A percentile compares a stretch with the other conserved stretches of the same genome.
These are phyloP conservation scores for Ogataea polymorpha DNA, from an alignment of 805 yeast species.

Conservation along the genomic window DNA sequence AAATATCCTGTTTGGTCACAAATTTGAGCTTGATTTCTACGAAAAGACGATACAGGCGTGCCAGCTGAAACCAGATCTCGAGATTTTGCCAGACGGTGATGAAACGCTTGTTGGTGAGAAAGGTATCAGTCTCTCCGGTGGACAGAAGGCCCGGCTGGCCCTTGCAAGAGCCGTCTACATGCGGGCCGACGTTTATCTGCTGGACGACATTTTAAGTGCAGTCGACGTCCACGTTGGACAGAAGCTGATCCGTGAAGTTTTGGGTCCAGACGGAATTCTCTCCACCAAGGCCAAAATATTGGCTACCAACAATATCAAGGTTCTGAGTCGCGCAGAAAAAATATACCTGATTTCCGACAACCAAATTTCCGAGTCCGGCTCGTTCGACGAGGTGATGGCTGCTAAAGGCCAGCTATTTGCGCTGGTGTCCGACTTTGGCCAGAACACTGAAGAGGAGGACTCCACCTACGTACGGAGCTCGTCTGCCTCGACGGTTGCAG, in stretches of 20 bases:
- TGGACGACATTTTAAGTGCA: constrained; percentile 93
- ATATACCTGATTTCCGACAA: constrained; percentile 58
- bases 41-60: constrained; percentile 81
- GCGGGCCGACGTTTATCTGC: constrained; percentile 83
- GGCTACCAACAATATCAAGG: constrained; percentile 56
- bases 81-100: constrained; percentile 83
- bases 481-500: background rate
- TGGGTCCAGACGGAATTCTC: constrained; percentile 46
- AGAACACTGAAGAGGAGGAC: constrained; percentile 2
- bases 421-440: constrained; percentile 39
- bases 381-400: constrained; percentile 40
- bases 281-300: constrained; percentile 50
- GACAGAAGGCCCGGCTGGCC: constrained; percentile 94
- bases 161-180: constrained; percentile 95
- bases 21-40: constrained; percentile 77
- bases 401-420: constrained; percentile 30
- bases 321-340: constrained; percentile 54
- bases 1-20: constrained; percentile 87
- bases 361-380: constrained; percentile 52
- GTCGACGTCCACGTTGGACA: constrained; percentile 97
- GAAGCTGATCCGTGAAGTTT: constrained; percentile 65
- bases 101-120: constrained; percentile 93
- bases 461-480: background rate
- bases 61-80: constrained; percentile 77
- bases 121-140: constrained; percentile 95